phyloP scores from a whole-genome alignment of 371 early-diverging fungal species.

The Zancudomyces culisetae region DNA sequence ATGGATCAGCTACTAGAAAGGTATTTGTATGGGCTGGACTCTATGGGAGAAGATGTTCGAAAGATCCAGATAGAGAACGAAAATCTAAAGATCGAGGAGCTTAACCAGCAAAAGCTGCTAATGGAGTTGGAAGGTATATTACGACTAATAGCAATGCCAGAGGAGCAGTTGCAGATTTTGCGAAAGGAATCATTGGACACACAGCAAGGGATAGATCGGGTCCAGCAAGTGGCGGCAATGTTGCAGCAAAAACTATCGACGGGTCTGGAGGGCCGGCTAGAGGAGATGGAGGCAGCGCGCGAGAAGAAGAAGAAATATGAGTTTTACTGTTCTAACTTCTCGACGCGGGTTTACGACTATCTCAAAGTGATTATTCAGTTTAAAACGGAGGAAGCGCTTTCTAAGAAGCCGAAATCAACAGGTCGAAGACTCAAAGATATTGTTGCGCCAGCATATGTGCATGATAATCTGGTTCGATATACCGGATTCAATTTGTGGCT shows the following conservation, averaged over 20 bases:
- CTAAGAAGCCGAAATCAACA: slow-evolving; percentile 1
- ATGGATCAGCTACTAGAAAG: slow-evolving; percentile 71
- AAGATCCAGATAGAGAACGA: slow-evolving; percentile 84
- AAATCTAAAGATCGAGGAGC: slow-evolving; percentile 65
- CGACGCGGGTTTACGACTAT: slow-evolving; percentile 51
- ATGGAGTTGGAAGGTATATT: slow-evolving; percentile 59
- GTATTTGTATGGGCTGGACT: slow-evolving; percentile 75
- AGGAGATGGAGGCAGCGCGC: slow-evolving; percentile 53
- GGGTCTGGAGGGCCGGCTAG: slow-evolving; percentile 42
- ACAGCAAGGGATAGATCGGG: slow-evolving; percentile 45
- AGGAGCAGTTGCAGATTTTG: slow-evolving; percentile 44
- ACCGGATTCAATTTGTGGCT: slow-evolving; percentile 80
- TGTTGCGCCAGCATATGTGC: slow-evolving; percentile 45
- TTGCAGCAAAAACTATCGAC: slow-evolving; percentile 58
- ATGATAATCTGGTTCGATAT: slow-evolving; percentile 55
- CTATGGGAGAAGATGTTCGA: slow-evolving; percentile 87
- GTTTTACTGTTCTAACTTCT: slow-evolving; percentile 58
- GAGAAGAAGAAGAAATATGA: slow-evolving; percentile 60
- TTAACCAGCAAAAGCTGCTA: slow-evolving; percentile 67
- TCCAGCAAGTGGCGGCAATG: slow-evolving; percentile 58
- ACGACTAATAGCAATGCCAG: slow-evolving; percentile 45
- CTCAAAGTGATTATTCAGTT: slow-evolving; percentile 43
- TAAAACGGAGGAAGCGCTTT: slow-evolving; percentile 12
- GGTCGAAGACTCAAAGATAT: slow-evolving; percentile 8
- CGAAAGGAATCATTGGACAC: slow-evolving; percentile 68